Percentiles rank a stretch among this genome's conserved stretches.
phyloP scores from a whole-genome alignment of 345 rosid genomes.

The Garcia nutans region DNA sequence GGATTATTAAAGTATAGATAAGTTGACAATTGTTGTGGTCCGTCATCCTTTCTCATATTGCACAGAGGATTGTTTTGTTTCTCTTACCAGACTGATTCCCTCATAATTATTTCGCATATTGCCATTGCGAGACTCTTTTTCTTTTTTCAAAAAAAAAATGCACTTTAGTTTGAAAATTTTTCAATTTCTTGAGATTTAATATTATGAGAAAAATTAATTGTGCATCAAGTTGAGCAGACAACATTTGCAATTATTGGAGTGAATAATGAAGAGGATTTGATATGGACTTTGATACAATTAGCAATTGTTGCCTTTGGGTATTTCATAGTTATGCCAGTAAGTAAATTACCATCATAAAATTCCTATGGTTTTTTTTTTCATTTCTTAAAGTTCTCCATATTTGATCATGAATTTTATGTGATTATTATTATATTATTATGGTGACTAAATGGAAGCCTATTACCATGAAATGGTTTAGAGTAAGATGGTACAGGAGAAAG shows the following conservation, averaged over 20 bases:
- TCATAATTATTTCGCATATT: too few species aligned
- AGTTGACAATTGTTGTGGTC: too few species aligned
- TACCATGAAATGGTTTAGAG: slow-evolving; percentile 86
- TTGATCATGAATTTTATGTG: background rate
- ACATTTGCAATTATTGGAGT: slow-evolving; percentile 78
- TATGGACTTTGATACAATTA: slow-evolving; percentile 41
- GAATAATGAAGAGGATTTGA: slow-evolving; percentile 56
- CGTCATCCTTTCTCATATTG: too few species aligned
- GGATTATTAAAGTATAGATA: background rate
- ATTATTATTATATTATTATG: background rate
- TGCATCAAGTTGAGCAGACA: slow-evolving; percentile 62
- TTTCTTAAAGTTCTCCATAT: background rate
- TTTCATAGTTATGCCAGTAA: slow-evolving; percentile 76
- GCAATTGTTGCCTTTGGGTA: slow-evolving; percentile 62
- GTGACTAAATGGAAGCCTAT: slow-evolving; percentile 54
- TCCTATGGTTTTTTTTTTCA: background rate
- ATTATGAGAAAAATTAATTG: background rate
- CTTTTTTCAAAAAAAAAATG: background rate
- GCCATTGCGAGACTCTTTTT: slow-evolving; percentile 40
- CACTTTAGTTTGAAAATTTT: background rate
- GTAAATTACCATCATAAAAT: slow-evolving; percentile 12
- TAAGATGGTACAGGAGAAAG: slow-evolving; percentile 83
- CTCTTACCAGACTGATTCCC: too few species aligned
- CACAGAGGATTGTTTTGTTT: too few species aligned
- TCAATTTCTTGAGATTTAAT: background rate